Conservation (phyloP, 768 basidiomycete species). For the Boletus eberwhitei region DNA sequence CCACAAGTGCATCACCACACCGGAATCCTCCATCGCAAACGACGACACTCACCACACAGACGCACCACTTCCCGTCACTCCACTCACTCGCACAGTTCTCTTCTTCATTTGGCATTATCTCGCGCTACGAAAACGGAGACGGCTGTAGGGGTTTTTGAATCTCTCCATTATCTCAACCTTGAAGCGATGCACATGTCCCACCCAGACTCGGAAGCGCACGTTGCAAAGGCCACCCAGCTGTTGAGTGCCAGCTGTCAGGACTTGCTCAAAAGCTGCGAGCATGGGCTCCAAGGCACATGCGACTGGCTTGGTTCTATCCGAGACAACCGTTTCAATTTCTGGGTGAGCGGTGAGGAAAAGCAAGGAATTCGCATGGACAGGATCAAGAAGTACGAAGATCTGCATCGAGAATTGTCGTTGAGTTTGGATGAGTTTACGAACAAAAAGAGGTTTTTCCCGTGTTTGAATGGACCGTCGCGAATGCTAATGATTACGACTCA, state of each 20-base stretch:
- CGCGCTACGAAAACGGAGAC: slow-evolving; percentile 39
- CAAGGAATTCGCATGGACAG: slow-evolving; percentile 31
- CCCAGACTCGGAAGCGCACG: slow-evolving; percentile 43
- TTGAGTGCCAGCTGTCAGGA: slow-evolving; percentile 52
- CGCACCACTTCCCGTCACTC: slow-evolving; percentile 21
- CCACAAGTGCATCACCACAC: slow-evolving; percentile 4
- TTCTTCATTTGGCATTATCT: slow-evolving; percentile 37
- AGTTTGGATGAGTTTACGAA: slow-evolving; percentile 46
- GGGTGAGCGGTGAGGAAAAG: slow-evolving; percentile 31
- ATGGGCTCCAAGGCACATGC: slow-evolving; percentile 39
- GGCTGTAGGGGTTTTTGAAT: slow-evolving; percentile 72
- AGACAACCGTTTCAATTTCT: slow-evolving; percentile 36
- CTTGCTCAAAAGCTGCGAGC: slow-evolving; percentile 44
- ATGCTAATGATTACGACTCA: slow-evolving; percentile 21
- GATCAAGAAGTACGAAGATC: slow-evolving; percentile 36
- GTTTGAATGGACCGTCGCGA: not conserved
- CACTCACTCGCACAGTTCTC: slow-evolving; percentile 36
- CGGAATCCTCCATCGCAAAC: slow-evolving; percentile 3
- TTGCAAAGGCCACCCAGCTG: slow-evolving; percentile 41
- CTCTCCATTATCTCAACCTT: slow-evolving; percentile 64
- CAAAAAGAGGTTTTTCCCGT: slow-evolving; percentile 44
- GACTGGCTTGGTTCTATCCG: slow-evolving; percentile 50
- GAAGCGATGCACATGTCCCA: slow-evolving; percentile 54
- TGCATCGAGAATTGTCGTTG: slow-evolving; percentile 35
- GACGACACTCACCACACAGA: slow-evolving; percentile 10